These are phyloP conservation scores for Cercospora sojina DNA, from an alignment of 2,329 filamentous ascomycete species.

Conservation along the genomic window DNA sequence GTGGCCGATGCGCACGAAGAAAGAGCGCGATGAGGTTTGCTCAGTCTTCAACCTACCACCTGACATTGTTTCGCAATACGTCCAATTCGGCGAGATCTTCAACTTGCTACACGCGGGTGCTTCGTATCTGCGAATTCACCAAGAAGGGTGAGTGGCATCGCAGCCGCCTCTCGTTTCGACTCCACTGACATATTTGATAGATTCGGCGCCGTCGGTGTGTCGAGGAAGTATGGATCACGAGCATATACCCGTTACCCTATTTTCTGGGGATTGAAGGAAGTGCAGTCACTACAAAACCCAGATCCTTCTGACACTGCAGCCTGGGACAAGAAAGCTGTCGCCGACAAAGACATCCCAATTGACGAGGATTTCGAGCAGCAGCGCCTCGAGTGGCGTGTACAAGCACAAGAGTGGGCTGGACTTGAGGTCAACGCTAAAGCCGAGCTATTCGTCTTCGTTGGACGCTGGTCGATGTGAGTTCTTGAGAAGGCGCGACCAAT, in stretches of 20 bases:
- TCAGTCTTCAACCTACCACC: conserved; percentile 60
- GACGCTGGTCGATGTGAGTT: conserved; percentile 58
- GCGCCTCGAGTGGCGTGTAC: conserved; percentile 53
- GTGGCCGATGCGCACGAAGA: conserved; percentile 62
- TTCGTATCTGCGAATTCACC: conserved; percentile 62
- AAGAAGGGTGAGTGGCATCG: conserved; percentile 49
- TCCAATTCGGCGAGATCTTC: conserved; percentile 66
- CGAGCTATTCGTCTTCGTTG: conserved; percentile 65
- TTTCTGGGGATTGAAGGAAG: conserved; percentile 63
- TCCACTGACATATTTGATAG: background rate
- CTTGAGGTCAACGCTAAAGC: conserved; percentile 59
- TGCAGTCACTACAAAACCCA: conserved; percentile 63
- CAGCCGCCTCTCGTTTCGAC: background rate
- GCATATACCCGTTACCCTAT: conserved; percentile 65
- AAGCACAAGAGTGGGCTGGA: conserved; percentile 67
- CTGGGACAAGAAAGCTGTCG: conserved; percentile 54
- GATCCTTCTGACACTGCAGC: conserved; percentile 62
- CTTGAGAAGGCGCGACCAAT: background rate
- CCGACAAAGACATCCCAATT: conserved; percentile 50
- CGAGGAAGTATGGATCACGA: conserved; percentile 64
- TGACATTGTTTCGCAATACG: conserved; percentile 58
- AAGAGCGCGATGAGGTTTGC: conserved; percentile 62
- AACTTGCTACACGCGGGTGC: conserved; percentile 64
- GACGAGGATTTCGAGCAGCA: conserved; percentile 55
- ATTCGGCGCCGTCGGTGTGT: conserved; percentile 66